Evolutionary conservation across 768 basidiomycete species (phyloP).

Genomic region (Chalciporus sphaerocephalus): DNA sequence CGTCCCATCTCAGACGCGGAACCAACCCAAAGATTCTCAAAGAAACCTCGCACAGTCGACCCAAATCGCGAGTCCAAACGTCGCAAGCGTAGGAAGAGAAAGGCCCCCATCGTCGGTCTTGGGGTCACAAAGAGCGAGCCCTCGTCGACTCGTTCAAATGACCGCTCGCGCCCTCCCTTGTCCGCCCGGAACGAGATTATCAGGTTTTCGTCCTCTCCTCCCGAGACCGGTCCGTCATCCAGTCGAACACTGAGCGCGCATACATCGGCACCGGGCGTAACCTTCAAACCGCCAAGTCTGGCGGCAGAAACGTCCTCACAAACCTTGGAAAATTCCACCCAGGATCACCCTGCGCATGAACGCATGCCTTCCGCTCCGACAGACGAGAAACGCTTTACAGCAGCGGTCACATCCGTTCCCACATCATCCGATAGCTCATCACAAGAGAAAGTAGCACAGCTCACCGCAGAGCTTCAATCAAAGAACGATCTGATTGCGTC

Average conservation of each 20-base stretch:
- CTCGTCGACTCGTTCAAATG: conserved; percentile 4
- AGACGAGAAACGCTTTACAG: not conserved
- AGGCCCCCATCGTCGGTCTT: conserved; percentile 20
- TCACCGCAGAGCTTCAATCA: conserved; percentile 42
- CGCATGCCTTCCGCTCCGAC: conserved; percentile 8
- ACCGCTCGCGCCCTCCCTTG: conserved; percentile 16
- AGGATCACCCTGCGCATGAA: not conserved
- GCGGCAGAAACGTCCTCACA: not conserved
- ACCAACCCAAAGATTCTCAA: conserved; percentile 14
- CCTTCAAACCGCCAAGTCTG: conserved; percentile 1
- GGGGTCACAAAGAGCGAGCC: conserved; percentile 10
- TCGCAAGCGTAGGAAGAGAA: conserved; percentile 29
- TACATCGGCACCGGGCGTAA: not conserved
- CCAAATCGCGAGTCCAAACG: conserved; percentile 24
- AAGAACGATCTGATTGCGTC: conserved; percentile 41
- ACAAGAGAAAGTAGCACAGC: conserved; percentile 32
- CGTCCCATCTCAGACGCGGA: conserved; percentile 25
- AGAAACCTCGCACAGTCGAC: conserved; percentile 25
- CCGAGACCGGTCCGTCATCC: conserved; percentile 8
- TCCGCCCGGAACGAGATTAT: conserved; percentile 25
- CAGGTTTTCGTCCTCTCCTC: conserved; percentile 22
- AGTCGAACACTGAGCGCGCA: not conserved
- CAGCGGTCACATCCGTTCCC: not conserved
- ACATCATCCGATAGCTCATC: conserved; percentile 2
- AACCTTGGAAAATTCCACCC: not conserved